phyloP scores from a whole-genome alignment of 1,284 basidiomycete species.

The Xerocomus minutiporus region DNA sequence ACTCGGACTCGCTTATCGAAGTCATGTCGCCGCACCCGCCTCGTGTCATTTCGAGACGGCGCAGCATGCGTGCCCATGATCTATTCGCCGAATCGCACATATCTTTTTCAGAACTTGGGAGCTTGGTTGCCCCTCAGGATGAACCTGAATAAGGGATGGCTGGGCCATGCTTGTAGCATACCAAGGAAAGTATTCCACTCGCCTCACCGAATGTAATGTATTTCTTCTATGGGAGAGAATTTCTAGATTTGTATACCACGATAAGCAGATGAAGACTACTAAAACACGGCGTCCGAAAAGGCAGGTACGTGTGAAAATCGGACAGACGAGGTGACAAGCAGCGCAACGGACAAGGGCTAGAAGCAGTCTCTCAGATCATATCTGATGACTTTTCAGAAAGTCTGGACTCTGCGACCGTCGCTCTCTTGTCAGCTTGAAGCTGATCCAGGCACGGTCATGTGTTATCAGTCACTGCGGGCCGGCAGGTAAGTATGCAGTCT shows the following conservation, averaged over 20 bases:
- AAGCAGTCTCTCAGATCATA: no score
- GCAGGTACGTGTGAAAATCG: neutral
- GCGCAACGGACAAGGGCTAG: no score
- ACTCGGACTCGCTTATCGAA: slow-evolving; percentile 16
- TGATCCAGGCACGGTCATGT: no score
- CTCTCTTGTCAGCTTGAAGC: no score
- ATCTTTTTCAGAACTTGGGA: slow-evolving; percentile 27
- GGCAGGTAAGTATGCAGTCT: no score
- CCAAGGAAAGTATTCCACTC: neutral
- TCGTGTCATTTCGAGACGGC: slow-evolving; percentile 9
- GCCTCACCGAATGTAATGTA: neutral
- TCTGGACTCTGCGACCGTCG: no score
- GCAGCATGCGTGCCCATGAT: slow-evolving; percentile 26
- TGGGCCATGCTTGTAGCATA: neutral
- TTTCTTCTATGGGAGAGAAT: neutral
- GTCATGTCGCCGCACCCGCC: slow-evolving; percentile 22
- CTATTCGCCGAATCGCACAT: slow-evolving; percentile 26
- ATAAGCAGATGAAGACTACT: neutral
- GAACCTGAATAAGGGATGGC: neutral
- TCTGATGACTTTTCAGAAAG: no score
- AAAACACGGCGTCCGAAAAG: neutral
- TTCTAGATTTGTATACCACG: neutral
- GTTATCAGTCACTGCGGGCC: no score
- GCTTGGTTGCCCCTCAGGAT: slow-evolving; percentile 14
- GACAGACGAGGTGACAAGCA: no score